Base-by-base conservation (phyloP, 2,329 filamentous ascomycete genomes). In the Pseudogymnoascus sp. region DNA sequence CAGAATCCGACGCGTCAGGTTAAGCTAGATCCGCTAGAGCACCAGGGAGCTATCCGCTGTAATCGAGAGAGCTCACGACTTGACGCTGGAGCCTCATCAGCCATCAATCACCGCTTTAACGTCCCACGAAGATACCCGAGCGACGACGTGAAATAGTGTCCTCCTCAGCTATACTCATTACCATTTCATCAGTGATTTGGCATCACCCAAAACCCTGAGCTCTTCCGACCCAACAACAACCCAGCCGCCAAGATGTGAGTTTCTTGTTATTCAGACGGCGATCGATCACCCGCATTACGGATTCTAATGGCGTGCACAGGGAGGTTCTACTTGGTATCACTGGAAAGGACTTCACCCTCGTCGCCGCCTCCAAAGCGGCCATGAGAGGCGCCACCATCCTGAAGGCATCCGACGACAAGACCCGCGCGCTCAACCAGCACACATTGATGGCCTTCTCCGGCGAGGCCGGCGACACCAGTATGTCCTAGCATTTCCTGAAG, bases 261-360 rank as follows among this genome's bases (percentile, higher is more conserved):
- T n/a, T 14, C 30, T 57, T 58, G 20, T n/a, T 53, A 14, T 37
- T 28, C 20, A 61, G n/a, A 60, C 66, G 61, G 62, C 66, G 58
- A 64, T 57, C 20, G 63, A 47, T 63, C 28, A 37, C 41, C 50
- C 33, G 6, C 25, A 0, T 50, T 61, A 58, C 59, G 6, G 25
- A 3, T 59, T 58, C 58, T 61, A 61, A 61, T 43, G 43, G 30
- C 12, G 8, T 60, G 14, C 61, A 60, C 63, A 97, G 92, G 94
- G 94, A 99, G 86, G 90, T 97, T 75, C 84, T 99, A 74, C 84
- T 99, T 70, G 94, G 94, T 72, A 96, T 99, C 76, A 97, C 93
- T 63, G 95, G 94, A 80, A 96, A 96, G 82, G 95, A 99, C 84
- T 99, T 97, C 77, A 95, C 92, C 79, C 86, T 99, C 82, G 87